Evolutionary conservation across 2,329 filamentous ascomycete genomes (phyloP), one percentile per base, ranked within the genome.

Genomic region (Xylariaceae sp.): DNA sequence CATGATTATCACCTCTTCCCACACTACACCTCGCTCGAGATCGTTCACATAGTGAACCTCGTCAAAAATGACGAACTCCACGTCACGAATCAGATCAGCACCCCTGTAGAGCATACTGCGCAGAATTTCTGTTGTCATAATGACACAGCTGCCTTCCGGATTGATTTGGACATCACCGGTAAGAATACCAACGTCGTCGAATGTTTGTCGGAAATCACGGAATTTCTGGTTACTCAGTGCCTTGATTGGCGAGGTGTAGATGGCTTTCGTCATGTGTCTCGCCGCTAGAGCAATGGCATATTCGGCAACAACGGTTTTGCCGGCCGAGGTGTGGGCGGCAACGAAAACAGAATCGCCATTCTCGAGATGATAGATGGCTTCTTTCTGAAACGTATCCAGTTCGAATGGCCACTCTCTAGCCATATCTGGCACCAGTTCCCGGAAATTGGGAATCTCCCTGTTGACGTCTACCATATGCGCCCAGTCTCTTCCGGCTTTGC

Each of bases 1-100:
- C 94, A 99, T 97, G 70, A 99, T 99, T 70, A 99, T 99, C 68
- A 99, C 94, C 75, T 99, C 94, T 74, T 99, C 94, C 94, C 94
- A 99, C 0, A 99, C 94, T 4, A 99, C 94, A 70, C 94, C 94
- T 75, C 94, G 85, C 73, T 97, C 94, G 30, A 89, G 82, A 72
- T 99, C 94, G 71, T 97, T 99, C 65, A 99, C 93, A 72, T 99
- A 99, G 75, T 99, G 94, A 1, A 99, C 94, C 74, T 99, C 94
- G 69, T 99, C 94, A 64, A 99, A 99, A 53, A 99, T 97, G 67
- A 99, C 94, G 72, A 96, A 99, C 66, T 99, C 94, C 7, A 99
- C 94, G 71, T 99, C 94, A 67, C 94, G 85, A 66, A 99, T 97
- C 13, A 99, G 77, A 77, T 99, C 94, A 4, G 94, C 93, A 61